Conservation (phyloP, 2,329 filamentous ascomycete species). For the Cytospora piceae region DNA sequence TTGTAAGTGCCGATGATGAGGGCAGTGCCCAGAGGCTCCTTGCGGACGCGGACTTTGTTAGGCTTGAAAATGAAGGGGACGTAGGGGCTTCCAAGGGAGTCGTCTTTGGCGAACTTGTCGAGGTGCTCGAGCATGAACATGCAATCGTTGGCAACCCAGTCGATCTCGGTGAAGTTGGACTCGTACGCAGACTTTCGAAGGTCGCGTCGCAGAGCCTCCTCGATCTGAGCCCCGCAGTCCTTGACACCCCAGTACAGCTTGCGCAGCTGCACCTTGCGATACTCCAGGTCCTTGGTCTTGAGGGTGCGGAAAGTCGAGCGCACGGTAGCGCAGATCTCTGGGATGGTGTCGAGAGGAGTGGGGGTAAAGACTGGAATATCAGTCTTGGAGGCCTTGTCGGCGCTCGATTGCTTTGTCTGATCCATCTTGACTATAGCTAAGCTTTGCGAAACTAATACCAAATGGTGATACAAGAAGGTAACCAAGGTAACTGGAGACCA, state of each 20-base stretch:
- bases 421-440: conserved; percentile 10
- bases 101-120: conserved; percentile 81
- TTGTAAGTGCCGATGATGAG: conserved; percentile 94
- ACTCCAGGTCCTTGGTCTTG: conserved; percentile 81
- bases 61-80: conserved; percentile 70
- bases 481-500: background rate
- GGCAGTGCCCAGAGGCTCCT: conserved; percentile 83
- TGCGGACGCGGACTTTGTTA: conserved; percentile 75
- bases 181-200: conserved; percentile 80
- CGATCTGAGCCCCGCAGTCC: conserved; percentile 74
- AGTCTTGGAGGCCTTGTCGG: conserved; percentile 46
- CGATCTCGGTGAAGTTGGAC: conserved; percentile 72
- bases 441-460: background rate
- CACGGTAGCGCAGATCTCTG: conserved; percentile 60
- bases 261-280: conserved; percentile 82
- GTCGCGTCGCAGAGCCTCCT: conserved; percentile 77
- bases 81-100: conserved; percentile 63
- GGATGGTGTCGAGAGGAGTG: conserved; percentile 70
- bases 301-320: conserved; percentile 75
- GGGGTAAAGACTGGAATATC: conserved; percentile 56
- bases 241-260: conserved; percentile 93
- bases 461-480: background rate
- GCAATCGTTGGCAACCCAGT: conserved; percentile 81
- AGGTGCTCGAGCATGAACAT: conserved; percentile 78
- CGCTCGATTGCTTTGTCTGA: conserved; percentile 3